These are phyloP conservation scores for Nemania sp. DNA, from an alignment of 2,329 filamentous ascomycete genomes.

Conservation along the genomic window DNA sequence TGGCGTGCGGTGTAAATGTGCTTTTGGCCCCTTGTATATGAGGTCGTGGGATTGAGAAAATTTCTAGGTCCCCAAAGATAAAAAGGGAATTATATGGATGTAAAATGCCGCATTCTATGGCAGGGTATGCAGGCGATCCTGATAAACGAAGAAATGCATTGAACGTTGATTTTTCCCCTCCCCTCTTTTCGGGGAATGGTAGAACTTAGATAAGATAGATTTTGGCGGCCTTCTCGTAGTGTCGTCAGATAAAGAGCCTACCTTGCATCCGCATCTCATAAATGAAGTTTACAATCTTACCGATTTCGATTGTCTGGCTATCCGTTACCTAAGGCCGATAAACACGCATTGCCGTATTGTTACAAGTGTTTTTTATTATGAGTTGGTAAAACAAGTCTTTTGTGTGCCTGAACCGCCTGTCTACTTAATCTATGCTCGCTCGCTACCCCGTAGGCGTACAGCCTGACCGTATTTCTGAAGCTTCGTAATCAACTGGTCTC, in stretches of 20 bases:
- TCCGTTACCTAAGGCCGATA: constrained; percentile 24
- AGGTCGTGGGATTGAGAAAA: background rate
- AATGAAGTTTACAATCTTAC: background rate
- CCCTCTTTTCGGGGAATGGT: background rate
- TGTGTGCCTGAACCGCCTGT: constrained; percentile 11
- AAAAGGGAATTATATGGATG: background rate
- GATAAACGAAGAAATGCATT: constrained; percentile 20
- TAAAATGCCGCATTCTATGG: constrained; percentile 3
- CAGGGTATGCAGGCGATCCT: constrained; percentile 6
- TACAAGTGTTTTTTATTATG: constrained; percentile 36
- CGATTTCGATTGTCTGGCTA: background rate
- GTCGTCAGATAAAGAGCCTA: background rate
- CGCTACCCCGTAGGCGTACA: constrained; percentile 91
- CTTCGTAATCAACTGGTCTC: constrained; percentile 98
- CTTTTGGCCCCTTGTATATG: background rate
- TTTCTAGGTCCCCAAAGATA: background rate
- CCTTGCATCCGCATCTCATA: background rate
- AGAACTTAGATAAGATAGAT: constrained; percentile 8
- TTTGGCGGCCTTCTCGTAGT: background rate
- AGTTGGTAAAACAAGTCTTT: constrained; percentile 1
- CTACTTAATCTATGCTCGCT: constrained; percentile 74
- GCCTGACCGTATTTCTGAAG: constrained; percentile 99
- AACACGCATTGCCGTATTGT: constrained; percentile 24
- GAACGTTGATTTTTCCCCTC: background rate
- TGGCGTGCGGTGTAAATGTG: background rate